Base-by-base conservation (phyloP, 257 asterid species). In the Solanum pennellii region DNA sequence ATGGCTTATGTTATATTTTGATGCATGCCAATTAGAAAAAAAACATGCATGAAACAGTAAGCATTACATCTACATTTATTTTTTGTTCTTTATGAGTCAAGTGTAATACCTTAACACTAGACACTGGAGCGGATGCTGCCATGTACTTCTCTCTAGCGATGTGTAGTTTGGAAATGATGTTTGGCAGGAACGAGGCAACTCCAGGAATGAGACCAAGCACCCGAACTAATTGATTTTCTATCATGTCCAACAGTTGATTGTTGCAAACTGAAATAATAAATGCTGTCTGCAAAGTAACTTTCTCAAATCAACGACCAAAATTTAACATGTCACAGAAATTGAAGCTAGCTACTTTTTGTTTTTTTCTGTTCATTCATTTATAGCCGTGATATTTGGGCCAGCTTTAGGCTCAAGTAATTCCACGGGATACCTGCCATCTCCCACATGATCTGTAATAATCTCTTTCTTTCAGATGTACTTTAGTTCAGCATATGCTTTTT, bases 251-350 rank as follows among this genome's bases (percentile, higher is more conserved):
- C 62, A 90, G 90, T 83, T 90, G 92, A 83, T 90, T 88, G 80
- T 90, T 90, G 89, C 92, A 90, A 62, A 90, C 85, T 86, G 90
- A 90, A 83, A 90, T 88, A 60, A 90, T 90, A 83, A 90, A 90
- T 79, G 89, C 88, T 9, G 90, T 83, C 90, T 90, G 92, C 82
- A 87, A 45, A 84, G 68, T 42, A 80, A 44, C 12, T 33, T 86
- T 42, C 23, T 60, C 62, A 52, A 39, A 74, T 39, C 76, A 82
- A 65, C 9, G 16, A 60, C 60, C 37, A 83, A 29, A 37, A 14
- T 29, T 62, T 35, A 62, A 47, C 27, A 62, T 45, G 65, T 85
- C 65, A 49, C 20, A 12, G 45, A 5, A 15, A 45, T 85, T 35
- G 45, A 74, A 77, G 49, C n/a, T 27, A 39, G 66, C 66, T 47